Evolutionary conservation across 495 filamentous ascomycete genomes (phyloP), one percentile per base, ranked within the genome.

Genomic region (Penicillium flavigenum): DNA sequence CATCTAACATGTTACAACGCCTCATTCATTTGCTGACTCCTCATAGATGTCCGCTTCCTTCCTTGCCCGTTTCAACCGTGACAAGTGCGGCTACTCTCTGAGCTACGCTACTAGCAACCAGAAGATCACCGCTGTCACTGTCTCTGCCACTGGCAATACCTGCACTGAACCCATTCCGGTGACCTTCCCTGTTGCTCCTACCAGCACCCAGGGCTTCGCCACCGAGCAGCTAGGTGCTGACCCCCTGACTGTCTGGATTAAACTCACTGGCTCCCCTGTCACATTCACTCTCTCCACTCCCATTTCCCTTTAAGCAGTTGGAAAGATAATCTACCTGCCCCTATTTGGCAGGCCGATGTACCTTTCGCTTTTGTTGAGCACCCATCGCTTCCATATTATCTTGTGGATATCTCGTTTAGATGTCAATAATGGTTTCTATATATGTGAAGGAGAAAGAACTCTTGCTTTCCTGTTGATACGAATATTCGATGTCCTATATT

Each of bases 161-260:
- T 87, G 84, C 71, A 64, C 60, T 42, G 72, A 70, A 3, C 65
- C 74, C 0, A 79, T 87, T 46, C 84, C 84, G 5, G 74, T 87
- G 11, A 86, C 83, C 2, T 76, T 86, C 56, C 81, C 83, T 12
- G 71, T 66, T 9, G 63, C 65, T 0, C 74, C 74, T 1, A 72
- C 72, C 17, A 66, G 61, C 43, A 76, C 72, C 20, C 72, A 72
- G 31, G 75, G 78, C 34, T 77, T 72, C 47, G 74, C 71, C 3
- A 77, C 74, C 24, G 84, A 87, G 65, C 70, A 85, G 69, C 50
- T 85, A 5, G 84, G 84, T 5, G 74, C 54, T 34, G 84, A 87
- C 62, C 83, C 84, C 14, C 63, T 80, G 39, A 86, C 84, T 5
- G 76, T 85, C 34, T 87, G 81, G 84, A 79, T 78, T 14, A 67